Evolutionary conservation across 495 filamentous ascomycete species (phyloP), one percentile per base, ranked within the genome.

Genomic region (Tirmania nivea): DNA sequence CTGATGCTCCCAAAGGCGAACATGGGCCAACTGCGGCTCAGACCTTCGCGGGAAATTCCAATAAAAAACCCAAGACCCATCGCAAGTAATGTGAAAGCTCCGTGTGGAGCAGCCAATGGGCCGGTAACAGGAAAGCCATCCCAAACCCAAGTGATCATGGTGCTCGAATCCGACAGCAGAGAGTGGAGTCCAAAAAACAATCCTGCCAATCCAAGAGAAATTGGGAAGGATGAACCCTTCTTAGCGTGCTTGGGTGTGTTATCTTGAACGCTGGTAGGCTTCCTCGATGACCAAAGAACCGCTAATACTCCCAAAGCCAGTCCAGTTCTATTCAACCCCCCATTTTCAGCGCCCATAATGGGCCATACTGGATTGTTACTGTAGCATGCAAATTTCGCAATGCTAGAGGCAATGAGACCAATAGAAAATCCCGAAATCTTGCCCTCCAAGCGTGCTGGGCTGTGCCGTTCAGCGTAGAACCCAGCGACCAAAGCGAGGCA

Each of bases 321-420:
- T 17, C 89, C 92, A 35, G 78, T 68, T 57, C 84, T 87, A 67
- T 99, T 96, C 79, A 79, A 88, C 8, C 92, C 92, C 52, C 90
- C 92, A 65, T 95, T 96, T 10, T 73, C 73, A 0, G 73, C 75
- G 66, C 94, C 80, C 76, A 94, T 81, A 55, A 87, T 83, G 3
- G 92, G 87, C 92, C 92, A 99, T 55, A 95, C 77, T 4, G 92
- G 92, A 63, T 99, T 99, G 68, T 92, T 96, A n/a, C 87, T 96
- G 55, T 80, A 72, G 75, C 79, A 90, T 3, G 88, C 86, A 65
- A 93, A 99, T 67, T 99, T 99, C 55, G 86, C 79, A 55, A 94
- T 70, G 51, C 77, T 82, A 3, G 89, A 95, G 63, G 81, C 73
- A 58, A 94, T 73, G 58, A 99, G 68, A 17, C 92, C 92, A 57